phyloP scores from a whole-genome alignment of 345 rosid genomes.

The Barbarea vulgaris region DNA sequence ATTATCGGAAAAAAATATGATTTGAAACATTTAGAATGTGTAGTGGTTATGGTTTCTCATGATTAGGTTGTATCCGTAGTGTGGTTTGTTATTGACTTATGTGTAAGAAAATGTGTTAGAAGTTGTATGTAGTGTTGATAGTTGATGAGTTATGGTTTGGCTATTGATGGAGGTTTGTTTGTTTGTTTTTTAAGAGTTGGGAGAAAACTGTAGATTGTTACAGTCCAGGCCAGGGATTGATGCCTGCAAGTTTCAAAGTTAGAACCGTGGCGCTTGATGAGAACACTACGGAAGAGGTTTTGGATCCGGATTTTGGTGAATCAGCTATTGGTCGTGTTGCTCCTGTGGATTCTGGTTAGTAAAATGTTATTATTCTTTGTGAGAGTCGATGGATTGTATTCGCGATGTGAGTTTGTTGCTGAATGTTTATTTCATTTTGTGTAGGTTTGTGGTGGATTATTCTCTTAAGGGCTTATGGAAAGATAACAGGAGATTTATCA shows the following conservation, averaged over 20 bases:
- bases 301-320: conserved; percentile 95
- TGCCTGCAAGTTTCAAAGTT: conserved; percentile 95
- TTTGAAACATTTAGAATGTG: neutral
- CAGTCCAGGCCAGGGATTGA: conserved; percentile 91
- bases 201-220: conserved; percentile 95
- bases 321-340: conserved; percentile 96
- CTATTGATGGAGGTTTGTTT: neutral
- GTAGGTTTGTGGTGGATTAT: conserved; percentile 95
- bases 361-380: neutral
- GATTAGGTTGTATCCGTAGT: neutral
- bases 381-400: neutral
- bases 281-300: conserved; percentile 67
- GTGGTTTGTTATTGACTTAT: neutral
- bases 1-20: neutral
- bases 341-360: conserved; percentile 88
- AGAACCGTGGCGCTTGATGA: conserved; percentile 69
- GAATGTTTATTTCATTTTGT: conserved; percentile 18
- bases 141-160: neutral
- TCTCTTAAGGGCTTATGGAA: conserved; percentile 82
- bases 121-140: neutral
- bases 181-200: conserved; percentile 64
- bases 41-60: neutral
- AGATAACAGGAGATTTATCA: conserved; percentile 74
- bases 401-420: neutral
- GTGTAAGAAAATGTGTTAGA: neutral